Evolutionary conservation across 2,329 filamentous ascomycete genomes (phyloP).

Genomic region (Trichoderma lentiforme): DNA sequence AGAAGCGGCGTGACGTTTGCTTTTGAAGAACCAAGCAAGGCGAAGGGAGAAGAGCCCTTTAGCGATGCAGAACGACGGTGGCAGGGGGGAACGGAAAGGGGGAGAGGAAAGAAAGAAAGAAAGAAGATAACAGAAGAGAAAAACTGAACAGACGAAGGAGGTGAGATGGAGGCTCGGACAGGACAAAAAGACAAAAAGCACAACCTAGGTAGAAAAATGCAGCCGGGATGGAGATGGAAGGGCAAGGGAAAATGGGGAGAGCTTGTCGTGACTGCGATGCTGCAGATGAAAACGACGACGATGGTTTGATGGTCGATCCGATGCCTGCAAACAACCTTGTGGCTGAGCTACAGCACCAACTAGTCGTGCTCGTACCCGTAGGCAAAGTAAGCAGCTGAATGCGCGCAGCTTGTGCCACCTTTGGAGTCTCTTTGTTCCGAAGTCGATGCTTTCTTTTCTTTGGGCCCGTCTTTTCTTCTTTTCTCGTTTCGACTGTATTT

Average conservation of each 20-base stretch:
- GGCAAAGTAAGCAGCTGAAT: neutral
- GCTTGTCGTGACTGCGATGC: neutral
- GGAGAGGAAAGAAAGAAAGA: neutral
- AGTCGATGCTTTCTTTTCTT: neutral
- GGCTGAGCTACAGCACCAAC: slow-evolving; percentile 4
- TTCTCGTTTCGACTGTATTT: slow-evolving; percentile 22
- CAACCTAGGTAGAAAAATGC: neutral
- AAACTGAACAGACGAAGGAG: neutral
- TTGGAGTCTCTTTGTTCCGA: neutral
- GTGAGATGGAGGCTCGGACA: neutral
- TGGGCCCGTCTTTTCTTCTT: neutral
- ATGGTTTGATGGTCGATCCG: neutral
- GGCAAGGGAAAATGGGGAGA: neutral
- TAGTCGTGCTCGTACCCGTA: neutral
- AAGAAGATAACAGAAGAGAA: neutral
- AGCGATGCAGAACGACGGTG: neutral
- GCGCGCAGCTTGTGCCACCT: neutral
- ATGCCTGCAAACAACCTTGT: slow-evolving; percentile 9
- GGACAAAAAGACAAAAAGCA: neutral
- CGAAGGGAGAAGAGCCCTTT: neutral
- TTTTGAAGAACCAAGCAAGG: neutral
- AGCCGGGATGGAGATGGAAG: neutral
- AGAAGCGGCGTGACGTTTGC: slow-evolving; percentile 13
- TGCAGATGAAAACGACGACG: slow-evolving; percentile 15
- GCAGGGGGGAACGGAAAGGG: neutral